These are phyloP conservation scores for Salix udensis DNA, from an alignment of 345 rosid genomes.

Conservation along the genomic window DNA sequence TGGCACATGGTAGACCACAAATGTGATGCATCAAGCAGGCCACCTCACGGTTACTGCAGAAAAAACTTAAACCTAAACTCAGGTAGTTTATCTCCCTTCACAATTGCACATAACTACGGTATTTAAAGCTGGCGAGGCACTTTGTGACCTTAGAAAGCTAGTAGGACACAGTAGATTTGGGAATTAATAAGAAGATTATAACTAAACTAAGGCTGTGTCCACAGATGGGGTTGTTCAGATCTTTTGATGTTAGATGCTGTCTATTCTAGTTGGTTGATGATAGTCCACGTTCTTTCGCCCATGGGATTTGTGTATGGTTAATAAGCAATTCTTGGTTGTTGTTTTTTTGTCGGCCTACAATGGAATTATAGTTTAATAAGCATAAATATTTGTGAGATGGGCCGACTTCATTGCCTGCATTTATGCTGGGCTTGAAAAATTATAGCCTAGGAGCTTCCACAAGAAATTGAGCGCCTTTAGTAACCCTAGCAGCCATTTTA, in stretches of 20 bases:
- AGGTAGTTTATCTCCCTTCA: slow-evolving; percentile 5
- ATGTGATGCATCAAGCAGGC: slow-evolving; percentile 27
- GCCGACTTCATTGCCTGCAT: neutral
- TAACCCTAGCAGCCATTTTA: neutral
- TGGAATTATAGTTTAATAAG: too few relatives aligned
- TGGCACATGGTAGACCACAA: slow-evolving; percentile 30
- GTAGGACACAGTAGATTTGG: slow-evolving; percentile 2
- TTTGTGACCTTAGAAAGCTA: neutral
- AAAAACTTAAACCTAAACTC: slow-evolving; percentile 17
- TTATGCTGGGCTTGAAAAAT: neutral
- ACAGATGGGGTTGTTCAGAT: neutral
- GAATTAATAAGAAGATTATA: slow-evolving; percentile 13
- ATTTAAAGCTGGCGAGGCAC: slow-evolving; percentile 2
- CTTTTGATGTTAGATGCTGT: too few relatives aligned
- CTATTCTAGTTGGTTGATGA: too few relatives aligned
- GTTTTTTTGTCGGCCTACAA: too few relatives aligned
- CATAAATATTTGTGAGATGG: neutral
- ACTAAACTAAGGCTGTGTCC: slow-evolving; percentile 15
- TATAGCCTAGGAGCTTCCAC: neutral
- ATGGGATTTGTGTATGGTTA: too few relatives aligned
- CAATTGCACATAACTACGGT: slow-evolving; percentile 7
- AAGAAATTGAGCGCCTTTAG: too few relatives aligned
- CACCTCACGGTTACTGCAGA: slow-evolving; percentile 28
- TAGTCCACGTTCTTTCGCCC: too few relatives aligned
- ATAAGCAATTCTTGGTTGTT: too few relatives aligned